A percentile compares a stretch with the other conserved stretches of the same genome.
phyloP scores from a whole-genome alignment of 2,329 filamentous ascomycete genomes.

The Orbilia blumenaviensis region DNA sequence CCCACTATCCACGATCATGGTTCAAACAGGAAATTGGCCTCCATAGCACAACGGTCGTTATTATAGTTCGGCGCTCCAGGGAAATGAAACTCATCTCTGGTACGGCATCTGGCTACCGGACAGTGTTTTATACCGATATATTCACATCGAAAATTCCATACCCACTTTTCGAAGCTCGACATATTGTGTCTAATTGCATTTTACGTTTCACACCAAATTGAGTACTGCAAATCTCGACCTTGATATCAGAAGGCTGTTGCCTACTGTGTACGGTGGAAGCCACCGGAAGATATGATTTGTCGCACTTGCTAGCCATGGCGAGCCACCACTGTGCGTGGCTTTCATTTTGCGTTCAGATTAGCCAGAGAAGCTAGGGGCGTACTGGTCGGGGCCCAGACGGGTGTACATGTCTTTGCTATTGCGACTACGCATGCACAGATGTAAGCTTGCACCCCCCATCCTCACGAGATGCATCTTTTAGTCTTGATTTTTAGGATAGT shows the following conservation, averaged over 20 bases:
- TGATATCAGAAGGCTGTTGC: constrained; percentile 41
- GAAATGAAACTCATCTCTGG: constrained; percentile 54
- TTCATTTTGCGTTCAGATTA: constrained; percentile 30
- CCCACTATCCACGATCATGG: constrained; percentile 52
- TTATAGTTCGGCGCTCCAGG: constrained; percentile 52
- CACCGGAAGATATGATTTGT: constrained; percentile 45
- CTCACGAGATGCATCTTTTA: constrained; percentile 15
- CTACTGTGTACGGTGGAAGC: constrained; percentile 41
- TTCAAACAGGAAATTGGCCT: constrained; percentile 49
- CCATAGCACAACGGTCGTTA: constrained; percentile 40
- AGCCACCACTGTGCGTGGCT: constrained; percentile 40
- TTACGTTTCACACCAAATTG: constrained; percentile 53
- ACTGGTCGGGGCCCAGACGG: too few species aligned
- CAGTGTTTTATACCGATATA: constrained; percentile 21
- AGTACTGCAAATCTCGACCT: constrained; percentile 47
- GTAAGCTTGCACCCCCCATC: constrained; percentile 17
- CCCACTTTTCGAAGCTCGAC: neutral
- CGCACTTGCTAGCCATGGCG: constrained; percentile 40
- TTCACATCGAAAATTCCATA: neutral
- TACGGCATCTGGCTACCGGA: constrained; percentile 43
- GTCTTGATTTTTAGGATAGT: constrained; percentile 1
- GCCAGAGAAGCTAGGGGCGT: constrained; percentile 18
- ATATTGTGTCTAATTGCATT: constrained; percentile 38
- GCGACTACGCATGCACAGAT: constrained; percentile 35
- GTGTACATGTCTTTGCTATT: constrained; percentile 23